Conservation (phyloP, 1,284 basidiomycete genomes). For the Rhodotorula sp. region DNA sequence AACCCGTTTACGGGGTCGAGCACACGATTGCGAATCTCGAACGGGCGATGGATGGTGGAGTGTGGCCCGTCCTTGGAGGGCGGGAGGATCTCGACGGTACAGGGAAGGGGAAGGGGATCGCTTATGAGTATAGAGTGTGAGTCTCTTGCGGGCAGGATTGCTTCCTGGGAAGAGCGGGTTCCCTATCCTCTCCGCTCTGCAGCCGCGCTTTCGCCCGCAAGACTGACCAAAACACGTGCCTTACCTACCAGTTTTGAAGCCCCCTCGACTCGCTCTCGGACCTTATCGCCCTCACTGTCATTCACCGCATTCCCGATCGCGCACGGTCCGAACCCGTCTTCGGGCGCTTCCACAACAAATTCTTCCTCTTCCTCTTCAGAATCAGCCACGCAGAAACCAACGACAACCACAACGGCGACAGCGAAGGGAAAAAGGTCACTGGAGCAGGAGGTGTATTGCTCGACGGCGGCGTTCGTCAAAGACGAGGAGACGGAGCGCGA, state of each 20-base stretch:
- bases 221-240: no score
- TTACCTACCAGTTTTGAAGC: constrained; percentile 6
- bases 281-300: constrained; percentile 53
- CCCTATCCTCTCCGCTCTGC: no score
- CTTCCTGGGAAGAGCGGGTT: no score
- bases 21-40: constrained; percentile 43
- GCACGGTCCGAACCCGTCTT: constrained; percentile 60
- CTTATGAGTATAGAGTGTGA: constrained; percentile 40
- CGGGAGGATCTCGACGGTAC: constrained; percentile 20
- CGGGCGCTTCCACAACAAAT: neutral
- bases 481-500: constrained; percentile 57
- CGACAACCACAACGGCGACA: no score
- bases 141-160: neutral
- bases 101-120: constrained; percentile 20
- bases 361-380: neutral
- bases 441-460: constrained; percentile 55
- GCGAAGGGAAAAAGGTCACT: no score
- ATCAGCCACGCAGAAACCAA: neutral
- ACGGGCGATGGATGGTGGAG: constrained; percentile 41
- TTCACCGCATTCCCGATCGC: constrained; percentile 66
- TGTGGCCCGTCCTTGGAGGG: constrained; percentile 44
- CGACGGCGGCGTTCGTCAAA: constrained; percentile 71
- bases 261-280: constrained; percentile 5
- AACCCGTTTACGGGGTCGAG: constrained; percentile 39
- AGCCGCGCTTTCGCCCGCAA: no score